Evolutionary conservation across 2,329 filamentous ascomycete species (phyloP).

Genomic region (Cadophora malorum): DNA sequence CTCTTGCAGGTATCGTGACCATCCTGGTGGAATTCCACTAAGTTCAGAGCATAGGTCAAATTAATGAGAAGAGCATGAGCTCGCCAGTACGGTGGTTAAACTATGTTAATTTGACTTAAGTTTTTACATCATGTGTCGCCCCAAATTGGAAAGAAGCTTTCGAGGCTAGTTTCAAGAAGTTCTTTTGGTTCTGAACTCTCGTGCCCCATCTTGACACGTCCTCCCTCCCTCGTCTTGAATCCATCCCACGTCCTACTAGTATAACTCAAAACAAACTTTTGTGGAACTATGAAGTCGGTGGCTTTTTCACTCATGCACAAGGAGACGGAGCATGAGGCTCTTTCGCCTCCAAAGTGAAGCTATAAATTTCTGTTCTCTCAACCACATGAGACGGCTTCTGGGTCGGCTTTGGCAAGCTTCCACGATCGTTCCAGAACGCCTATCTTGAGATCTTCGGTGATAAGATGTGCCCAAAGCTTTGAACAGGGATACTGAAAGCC

Average conservation of each 20-base stretch:
- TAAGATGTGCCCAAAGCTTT: conserved; percentile 36
- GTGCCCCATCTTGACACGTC: neutral
- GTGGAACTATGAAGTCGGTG: conserved; percentile 32
- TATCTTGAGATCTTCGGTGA: conserved; percentile 17
- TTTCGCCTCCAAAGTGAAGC: neutral
- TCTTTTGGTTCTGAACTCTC: neutral
- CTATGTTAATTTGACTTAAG: neutral
- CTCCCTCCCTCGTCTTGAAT: neutral
- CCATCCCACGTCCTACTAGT: neutral
- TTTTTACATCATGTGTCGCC: neutral
- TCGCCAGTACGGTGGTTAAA: neutral
- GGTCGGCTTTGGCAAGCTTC: conserved; percentile 19
- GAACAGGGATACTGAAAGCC: conserved; percentile 3
- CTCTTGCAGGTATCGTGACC: conserved; percentile 1
- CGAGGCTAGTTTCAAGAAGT: neutral
- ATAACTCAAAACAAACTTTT: neutral
- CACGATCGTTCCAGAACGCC: conserved; percentile 28
- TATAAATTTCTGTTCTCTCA: neutral
- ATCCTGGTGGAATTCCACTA: conserved; percentile 6
- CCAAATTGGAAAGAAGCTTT: neutral
- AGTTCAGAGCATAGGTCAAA: neutral
- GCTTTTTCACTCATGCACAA: conserved; percentile 9
- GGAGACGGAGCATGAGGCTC: conserved; percentile 2
- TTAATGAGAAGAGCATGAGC: neutral
- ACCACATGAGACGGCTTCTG: neutral